A percentile compares a stretch with the other conserved stretches of the same genome.
These are phyloP conservation scores for Stephania yunnanensis DNA, from an alignment of 164 flowering plant genomes.

Conservation along the genomic window DNA sequence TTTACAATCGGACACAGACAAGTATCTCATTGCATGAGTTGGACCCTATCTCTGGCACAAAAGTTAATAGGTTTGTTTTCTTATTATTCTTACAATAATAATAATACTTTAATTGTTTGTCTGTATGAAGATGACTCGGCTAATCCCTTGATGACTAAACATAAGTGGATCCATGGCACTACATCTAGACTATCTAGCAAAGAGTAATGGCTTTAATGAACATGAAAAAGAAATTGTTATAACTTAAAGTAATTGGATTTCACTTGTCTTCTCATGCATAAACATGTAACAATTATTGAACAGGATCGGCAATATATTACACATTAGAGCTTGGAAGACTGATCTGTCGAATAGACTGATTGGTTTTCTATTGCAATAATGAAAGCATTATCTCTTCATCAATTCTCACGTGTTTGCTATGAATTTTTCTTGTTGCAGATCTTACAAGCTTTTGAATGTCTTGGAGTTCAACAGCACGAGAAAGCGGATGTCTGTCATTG, in stretches of 20 bases:
- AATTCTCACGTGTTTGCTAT: not conserved
- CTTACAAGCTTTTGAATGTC: constrained; percentile 60
- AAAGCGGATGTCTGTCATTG: constrained; percentile 93
- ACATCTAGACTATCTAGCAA: not conserved
- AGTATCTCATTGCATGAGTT: constrained; percentile 59
- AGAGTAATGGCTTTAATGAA: not conserved
- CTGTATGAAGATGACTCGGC: not conserved
- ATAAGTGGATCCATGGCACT: not conserved
- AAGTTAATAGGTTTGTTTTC: constrained; percentile 59
- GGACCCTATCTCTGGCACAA: constrained; percentile 44
- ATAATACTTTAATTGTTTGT: not conserved
- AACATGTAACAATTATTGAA: not conserved
- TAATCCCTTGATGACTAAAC: not conserved
- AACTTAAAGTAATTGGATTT: not conserved
- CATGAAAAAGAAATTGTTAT: not conserved
- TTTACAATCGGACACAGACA: constrained; percentile 71
- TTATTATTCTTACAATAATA: not conserved
- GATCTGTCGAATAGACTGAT: not conserved
- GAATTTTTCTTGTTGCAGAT: constrained; percentile 41
- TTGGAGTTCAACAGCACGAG: constrained; percentile 88
- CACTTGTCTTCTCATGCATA: not conserved
- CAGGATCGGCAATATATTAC: not conserved
- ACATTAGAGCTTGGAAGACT: not conserved
- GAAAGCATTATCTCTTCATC: not conserved
- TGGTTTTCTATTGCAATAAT: not conserved